Conservation (phyloP, 495 filamentous ascomycete species). For the Chaetomium cochliodes region DNA sequence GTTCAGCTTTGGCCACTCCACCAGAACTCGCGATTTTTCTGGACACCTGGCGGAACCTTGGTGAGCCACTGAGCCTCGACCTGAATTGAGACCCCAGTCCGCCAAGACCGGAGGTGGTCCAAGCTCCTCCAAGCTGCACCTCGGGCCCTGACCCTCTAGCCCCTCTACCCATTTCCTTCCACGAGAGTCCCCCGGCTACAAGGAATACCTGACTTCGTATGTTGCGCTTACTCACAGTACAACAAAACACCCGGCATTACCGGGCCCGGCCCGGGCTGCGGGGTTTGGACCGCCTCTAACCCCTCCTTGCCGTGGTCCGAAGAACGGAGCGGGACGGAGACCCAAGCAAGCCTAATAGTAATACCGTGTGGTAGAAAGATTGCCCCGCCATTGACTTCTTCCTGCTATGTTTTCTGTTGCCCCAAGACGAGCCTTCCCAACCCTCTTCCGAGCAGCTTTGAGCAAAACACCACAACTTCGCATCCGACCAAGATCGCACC, state of each 20-base stretch:
- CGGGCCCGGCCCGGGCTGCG: constrained; percentile 17
- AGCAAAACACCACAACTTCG: constrained; percentile 7
- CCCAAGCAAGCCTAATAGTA: not conserved
- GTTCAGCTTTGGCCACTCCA: constrained; percentile 16
- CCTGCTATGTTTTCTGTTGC: constrained; percentile 23
- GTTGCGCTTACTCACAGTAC: too few relatives aligned
- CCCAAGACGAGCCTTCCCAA: constrained; percentile 24
- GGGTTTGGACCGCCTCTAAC: constrained; percentile 21
- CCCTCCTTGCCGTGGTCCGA: constrained; percentile 28
- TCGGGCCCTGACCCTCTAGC: not conserved
- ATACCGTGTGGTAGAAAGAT: constrained; percentile 6
- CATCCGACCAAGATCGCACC: constrained; percentile 14
- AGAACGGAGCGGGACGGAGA: constrained; percentile 30
- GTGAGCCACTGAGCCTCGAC: not conserved
- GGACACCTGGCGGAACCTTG: constrained; percentile 34
- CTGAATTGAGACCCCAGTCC: not conserved
- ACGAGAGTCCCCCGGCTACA: too few relatives aligned
- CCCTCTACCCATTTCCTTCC: not conserved
- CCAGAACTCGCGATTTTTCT: constrained; percentile 27
- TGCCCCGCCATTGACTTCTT: not conserved
- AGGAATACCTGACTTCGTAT: too few relatives aligned
- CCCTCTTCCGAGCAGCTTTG: constrained; percentile 16
- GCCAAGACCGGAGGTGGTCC: constrained; percentile 12
- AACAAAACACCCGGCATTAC: not conserved
- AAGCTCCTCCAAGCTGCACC: constrained; percentile 25